Evolutionary conservation across 179 eudicot species (phyloP).

Genomic region (Silene noctiflora): DNA sequence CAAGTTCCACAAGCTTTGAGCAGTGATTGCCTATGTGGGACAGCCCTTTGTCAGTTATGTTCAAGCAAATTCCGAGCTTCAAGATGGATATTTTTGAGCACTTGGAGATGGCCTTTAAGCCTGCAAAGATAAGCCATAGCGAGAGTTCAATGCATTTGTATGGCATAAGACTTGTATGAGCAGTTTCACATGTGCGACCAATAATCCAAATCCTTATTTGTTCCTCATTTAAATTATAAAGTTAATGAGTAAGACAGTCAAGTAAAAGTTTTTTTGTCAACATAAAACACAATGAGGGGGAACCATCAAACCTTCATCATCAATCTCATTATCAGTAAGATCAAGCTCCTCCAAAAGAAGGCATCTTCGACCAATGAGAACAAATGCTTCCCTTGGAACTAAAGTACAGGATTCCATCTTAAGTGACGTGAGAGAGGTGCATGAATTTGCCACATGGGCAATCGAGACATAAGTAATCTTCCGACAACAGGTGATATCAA

Average conservation of each 20-base stretch:
- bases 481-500: conserved; percentile 90
- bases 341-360: conserved; percentile 86
- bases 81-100: conserved; percentile 58
- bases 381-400: conserved; percentile 72
- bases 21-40: conserved; percentile 59
- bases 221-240: too few species aligned
- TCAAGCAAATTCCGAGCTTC: conserved; percentile 81
- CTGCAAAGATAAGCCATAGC: conserved; percentile 33
- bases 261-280: background rate
- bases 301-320: conserved; percentile 63
- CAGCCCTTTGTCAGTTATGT: conserved; percentile 75
- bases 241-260: background rate
- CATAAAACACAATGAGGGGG: background rate
- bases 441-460: conserved; percentile 61
- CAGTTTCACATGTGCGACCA: background rate
- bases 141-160: conserved; percentile 16
- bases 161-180: background rate
- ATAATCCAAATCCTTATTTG: background rate
- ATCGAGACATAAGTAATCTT: conserved; percentile 70
- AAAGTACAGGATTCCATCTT: conserved; percentile 82
- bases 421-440: conserved; percentile 63
- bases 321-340: conserved; percentile 79
- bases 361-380: conserved; percentile 74
- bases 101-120: conserved; percentile 77
- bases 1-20: conserved; percentile 75